Conservation (phyloP, 768 basidiomycete species). For the Naganishia onofrii region DNA sequence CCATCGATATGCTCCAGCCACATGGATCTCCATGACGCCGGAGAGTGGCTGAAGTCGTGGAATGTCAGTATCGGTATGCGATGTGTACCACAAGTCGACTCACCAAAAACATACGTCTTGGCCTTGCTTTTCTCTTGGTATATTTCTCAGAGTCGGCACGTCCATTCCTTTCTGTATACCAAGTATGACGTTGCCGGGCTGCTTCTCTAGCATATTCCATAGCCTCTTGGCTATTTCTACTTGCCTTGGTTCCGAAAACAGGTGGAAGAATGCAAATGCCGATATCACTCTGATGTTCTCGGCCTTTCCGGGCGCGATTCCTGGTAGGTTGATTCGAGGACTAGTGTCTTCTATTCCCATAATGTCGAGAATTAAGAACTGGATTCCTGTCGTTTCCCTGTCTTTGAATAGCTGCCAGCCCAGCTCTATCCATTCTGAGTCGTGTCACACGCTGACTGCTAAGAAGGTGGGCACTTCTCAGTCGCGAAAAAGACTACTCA, state of each 20-base stretch:
- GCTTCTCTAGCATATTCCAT: constrained; percentile 17
- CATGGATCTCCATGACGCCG: constrained; percentile 1
- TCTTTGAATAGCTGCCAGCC: constrained; percentile 20
- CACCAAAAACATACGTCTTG: constrained; percentile 13
- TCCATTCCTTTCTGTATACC: constrained; percentile 4
- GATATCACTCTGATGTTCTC: background rate
- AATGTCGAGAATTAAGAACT: background rate
- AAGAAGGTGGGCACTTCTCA: background rate
- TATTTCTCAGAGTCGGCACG: background rate
- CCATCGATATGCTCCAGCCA: background rate
- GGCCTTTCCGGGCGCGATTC: background rate
- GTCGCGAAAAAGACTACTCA: background rate
- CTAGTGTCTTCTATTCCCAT: background rate
- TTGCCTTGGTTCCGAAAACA: background rate
- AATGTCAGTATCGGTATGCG: background rate
- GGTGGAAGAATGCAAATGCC: constrained; percentile 15
- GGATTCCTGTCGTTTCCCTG: background rate
- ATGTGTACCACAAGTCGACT: background rate
- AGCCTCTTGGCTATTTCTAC: background rate
- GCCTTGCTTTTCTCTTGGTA: constrained; percentile 5
- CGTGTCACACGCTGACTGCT: background rate
- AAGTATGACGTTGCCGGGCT: constrained; percentile 15
- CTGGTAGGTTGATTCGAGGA: background rate
- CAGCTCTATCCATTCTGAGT: constrained; percentile 1
- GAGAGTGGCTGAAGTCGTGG: background rate